Percentiles rank a stretch among this genome's conserved stretches.
Evolutionary conservation across 2,329 filamentous ascomycete genomes (phyloP).

Genomic region (Fusarium euwallaceae): DNA sequence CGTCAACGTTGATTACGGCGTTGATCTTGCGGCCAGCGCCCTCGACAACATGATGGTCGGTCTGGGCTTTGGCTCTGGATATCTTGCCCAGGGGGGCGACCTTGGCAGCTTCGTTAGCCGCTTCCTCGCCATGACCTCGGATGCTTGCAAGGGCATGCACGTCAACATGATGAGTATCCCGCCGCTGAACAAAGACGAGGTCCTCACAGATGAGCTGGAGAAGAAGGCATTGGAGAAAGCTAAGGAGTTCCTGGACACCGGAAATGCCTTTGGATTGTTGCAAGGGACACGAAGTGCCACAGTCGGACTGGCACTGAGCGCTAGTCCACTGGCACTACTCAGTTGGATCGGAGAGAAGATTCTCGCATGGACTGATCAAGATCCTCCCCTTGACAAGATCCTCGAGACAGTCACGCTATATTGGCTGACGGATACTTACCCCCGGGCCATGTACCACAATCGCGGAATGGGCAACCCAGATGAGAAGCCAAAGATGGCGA

Average conservation of each 20-base stretch:
- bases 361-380: background rate
- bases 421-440: background rate
- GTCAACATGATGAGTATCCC: constrained; percentile 1
- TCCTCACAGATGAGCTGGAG: background rate
- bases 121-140: constrained; percentile 46
- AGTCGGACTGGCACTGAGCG: background rate
- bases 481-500: background rate
- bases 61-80: constrained; percentile 65
- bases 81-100: constrained; percentile 70
- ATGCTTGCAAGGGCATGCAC: constrained; percentile 22
- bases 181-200: background rate
- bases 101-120: constrained; percentile 63
- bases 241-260: background rate
- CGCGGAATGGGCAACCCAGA: background rate
- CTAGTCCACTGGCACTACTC: background rate
- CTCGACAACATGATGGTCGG: constrained; percentile 65
- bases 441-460: background rate
- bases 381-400: background rate
- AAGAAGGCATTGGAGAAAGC: background rate
- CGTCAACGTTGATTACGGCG: constrained; percentile 55
- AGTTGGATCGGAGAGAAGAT: background rate
- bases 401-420: background rate
- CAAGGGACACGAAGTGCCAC: background rate
- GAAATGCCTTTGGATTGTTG: background rate
- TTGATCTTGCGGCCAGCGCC: constrained; percentile 51